Conservation (phyloP, 2,329 filamentous ascomycete species). For the Fusarium scirpi region DNA sequence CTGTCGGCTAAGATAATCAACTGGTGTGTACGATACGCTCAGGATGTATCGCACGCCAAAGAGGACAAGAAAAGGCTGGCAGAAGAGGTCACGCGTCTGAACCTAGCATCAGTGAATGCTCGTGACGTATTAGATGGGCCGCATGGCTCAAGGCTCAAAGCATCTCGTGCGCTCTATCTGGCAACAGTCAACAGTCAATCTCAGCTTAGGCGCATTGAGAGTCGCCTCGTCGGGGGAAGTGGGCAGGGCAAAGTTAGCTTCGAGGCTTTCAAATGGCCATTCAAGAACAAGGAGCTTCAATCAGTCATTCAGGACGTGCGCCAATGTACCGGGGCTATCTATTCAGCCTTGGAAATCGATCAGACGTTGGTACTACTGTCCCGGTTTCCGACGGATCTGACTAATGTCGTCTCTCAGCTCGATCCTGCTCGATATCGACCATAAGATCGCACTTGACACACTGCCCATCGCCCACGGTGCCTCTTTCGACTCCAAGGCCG, state of each 20-base stretch:
- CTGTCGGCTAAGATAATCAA: neutral
- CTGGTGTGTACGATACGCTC: neutral
- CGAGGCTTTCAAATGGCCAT: neutral
- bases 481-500: too few relatives aligned
- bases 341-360: neutral
- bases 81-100: neutral
- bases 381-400: too few relatives aligned
- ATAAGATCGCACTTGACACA: accelerated
- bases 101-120: neutral
- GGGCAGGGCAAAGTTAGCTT: neutral
- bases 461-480: too few relatives aligned
- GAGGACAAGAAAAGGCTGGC: neutral
- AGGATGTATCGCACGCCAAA: neutral
- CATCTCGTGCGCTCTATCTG: neutral
- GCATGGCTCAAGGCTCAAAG: neutral
- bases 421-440: too few relatives aligned
- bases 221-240: neutral
- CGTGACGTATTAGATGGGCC: neutral
- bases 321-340: neutral
- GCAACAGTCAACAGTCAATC: neutral
- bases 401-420: too few relatives aligned
- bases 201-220: neutral
- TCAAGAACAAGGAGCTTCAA: neutral
- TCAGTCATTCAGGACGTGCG: neutral
- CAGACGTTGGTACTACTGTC: neutral